Evolutionary conservation across 108 stramenopile genomes (phyloP), one percentile per base, ranked within the genome.

Genomic region (Cyclotella baltica): DNA sequence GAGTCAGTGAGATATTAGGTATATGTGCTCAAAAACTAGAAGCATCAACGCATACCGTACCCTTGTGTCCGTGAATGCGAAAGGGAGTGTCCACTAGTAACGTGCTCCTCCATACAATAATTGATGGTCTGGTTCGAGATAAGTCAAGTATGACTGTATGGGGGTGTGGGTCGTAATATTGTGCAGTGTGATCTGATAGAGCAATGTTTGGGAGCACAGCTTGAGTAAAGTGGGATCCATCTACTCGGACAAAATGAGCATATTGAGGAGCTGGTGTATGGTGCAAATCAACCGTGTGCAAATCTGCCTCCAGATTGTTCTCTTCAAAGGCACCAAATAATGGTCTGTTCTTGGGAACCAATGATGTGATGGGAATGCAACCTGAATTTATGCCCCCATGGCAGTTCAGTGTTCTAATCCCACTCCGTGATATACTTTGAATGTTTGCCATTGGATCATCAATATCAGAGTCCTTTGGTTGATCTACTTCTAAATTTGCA

Each of bases 71-170:
- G 43, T 77, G 76, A 6, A 77, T 27, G 33, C 72, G 76, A 6
- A 77, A 55, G 0, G 76, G 76, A 11, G 48, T 51, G 27, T 77
- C 76, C 46, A 72, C 72, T 1, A 71, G 33, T n/a, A 58, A 34
- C 8, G 67, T 71, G 6, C 55, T 77, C 31, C 76, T 77, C 76
- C 70, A 77, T 3, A 77, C 69, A 36, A 77, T 77, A 9, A 76
- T 68, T 18, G 56, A 35, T 31, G 69, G 25, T 0, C 70, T 48
- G n/a, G 55, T 25, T 27, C 58, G 30, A 4, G 71, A 62, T 16
- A 73, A 46, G 9, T 62, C 31, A 0, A 78, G 30, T 2, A 52
- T 38, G 2, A 70, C 71, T 38, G 77, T 48, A 38, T 78, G 55
- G 0, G 70, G 62, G 57, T 78, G 77, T 3, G 72, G 23, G 18